Base-by-base conservation (phyloP, 805 yeast genomes). In the Candida silvicultrix region DNA sequence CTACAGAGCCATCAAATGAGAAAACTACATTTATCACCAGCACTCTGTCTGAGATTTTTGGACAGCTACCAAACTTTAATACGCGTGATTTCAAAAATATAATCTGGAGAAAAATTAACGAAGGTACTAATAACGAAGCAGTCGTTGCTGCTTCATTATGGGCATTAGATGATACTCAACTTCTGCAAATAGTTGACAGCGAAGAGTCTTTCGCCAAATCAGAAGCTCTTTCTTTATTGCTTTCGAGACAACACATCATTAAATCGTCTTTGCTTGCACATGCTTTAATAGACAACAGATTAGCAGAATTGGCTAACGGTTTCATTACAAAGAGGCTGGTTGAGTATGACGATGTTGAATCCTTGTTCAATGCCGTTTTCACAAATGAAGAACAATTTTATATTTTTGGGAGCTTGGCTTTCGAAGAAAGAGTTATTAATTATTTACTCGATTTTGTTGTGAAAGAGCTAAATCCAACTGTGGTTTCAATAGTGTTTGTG, bases 31-130 rank as follows among this genome's bases (percentile, higher is more conserved):
- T 63, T 25, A 64, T 65, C 12, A 54, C 68, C 35, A 55, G 61
- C 16, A 50, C 66, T 2, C 42, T 73, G n/a, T 55, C 59, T 42
- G 73, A 71, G 43, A 57, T 74, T 2, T 63, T 65, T 36, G 54
- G 58, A 9, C 71, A 67, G 45, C 48, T 70, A 16, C 51, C 42
- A 11, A 42, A 35, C 4, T 53, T 59, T 38, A 45, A 54, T 8
- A 16, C 25, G 2, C 11, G 39, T 6, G 57, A 56, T 4, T 49
- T 56, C 20, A 37, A 45, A 20, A 42, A 40, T 19, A 43, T 42
- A 11, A 48, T 55, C 2, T 18, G 8, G 5, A 34, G 9, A 9
- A 38, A 38, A 12, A 46, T 46, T 14, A 39, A 44, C 16, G 44
- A 50, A 12, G 55, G 49, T 21, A 16, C 4, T 11, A 4, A 19